A percentile compares a stretch with the other conserved stretches of the same genome.
Evolutionary conservation across 2,329 filamentous ascomycete genomes (phyloP).

Genomic region (Penicillium sp.): DNA sequence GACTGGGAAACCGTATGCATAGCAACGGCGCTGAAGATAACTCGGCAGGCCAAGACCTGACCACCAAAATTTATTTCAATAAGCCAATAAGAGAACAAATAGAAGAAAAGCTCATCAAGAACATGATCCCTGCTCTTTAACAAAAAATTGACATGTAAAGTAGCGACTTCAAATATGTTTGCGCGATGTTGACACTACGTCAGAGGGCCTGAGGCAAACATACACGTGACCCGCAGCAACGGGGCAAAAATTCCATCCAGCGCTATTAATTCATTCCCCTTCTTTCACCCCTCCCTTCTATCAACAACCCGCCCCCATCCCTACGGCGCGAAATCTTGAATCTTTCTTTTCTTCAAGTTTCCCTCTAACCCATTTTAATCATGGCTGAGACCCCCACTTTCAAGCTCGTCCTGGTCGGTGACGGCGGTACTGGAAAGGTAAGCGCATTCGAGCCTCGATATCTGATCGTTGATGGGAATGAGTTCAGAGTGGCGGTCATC

Average conservation of each 20-base stretch:
- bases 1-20: background rate
- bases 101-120: background rate
- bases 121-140: background rate
- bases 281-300: slow-evolving; percentile 30
- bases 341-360: slow-evolving; percentile 11
- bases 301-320: slow-evolving; percentile 24
- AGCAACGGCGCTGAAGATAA: background rate
- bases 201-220: slow-evolving; percentile 22
- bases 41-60: background rate
- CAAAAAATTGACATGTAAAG: background rate
- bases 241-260: slow-evolving; percentile 36
- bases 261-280: slow-evolving; percentile 26
- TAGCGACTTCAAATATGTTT: background rate
- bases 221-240: slow-evolving; percentile 20
- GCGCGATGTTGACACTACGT: slow-evolving; percentile 21
- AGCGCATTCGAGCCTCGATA: slow-evolving; percentile 34
- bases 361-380: slow-evolving; percentile 19
- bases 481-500: slow-evolving; percentile 4
- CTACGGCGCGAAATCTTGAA: slow-evolving; percentile 20
- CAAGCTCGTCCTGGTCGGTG: slow-evolving; percentile 99
- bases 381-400: slow-evolving; percentile 83
- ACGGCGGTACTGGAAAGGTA: slow-evolving; percentile 99
- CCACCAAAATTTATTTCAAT: background rate
- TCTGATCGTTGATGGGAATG: slow-evolving; percentile 5
- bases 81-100: background rate